Percentiles rank a stretch among this genome's conserved stretches.
phyloP scores from a whole-genome alignment of 148 eudicot genomes.

The Rhododendron williamsianum region DNA sequence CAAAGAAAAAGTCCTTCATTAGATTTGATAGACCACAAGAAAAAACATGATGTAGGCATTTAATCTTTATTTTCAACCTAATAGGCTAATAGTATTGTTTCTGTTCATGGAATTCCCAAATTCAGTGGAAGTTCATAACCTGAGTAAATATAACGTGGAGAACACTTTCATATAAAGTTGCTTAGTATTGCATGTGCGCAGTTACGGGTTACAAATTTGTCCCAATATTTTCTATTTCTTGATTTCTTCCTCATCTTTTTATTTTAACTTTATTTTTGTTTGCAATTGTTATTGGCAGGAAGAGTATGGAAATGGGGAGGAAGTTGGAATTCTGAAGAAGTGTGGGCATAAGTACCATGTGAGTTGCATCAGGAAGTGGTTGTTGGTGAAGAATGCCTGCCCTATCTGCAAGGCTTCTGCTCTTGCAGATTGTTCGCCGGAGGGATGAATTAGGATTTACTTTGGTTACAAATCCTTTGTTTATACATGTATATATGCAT shows the following conservation, averaged over 20 bases:
- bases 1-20: background rate
- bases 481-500: background rate
- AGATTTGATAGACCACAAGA: background rate
- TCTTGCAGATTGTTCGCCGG: background rate
- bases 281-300: constrained; percentile 14
- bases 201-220: background rate
- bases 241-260: background rate
- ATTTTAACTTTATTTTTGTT: background rate
- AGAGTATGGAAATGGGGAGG: constrained; percentile 17
- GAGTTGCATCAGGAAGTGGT: constrained; percentile 27
- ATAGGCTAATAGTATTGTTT: background rate
- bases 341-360: constrained; percentile 29
- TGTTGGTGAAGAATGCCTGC: constrained; percentile 28
- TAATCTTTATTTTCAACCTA: background rate
- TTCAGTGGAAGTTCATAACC: background rate
- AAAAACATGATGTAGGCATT: background rate
- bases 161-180: background rate
- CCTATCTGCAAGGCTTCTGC: constrained; percentile 32
- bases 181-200: background rate
- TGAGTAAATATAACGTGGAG: background rate
- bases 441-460: constrained; percentile 3
- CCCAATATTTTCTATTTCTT: background rate
- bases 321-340: constrained; percentile 16
- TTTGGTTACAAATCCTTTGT: background rate
- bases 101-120: background rate